Base-by-base conservation (phyloP, 768 basidiomycete species). In the Macrocybe gigantea region DNA sequence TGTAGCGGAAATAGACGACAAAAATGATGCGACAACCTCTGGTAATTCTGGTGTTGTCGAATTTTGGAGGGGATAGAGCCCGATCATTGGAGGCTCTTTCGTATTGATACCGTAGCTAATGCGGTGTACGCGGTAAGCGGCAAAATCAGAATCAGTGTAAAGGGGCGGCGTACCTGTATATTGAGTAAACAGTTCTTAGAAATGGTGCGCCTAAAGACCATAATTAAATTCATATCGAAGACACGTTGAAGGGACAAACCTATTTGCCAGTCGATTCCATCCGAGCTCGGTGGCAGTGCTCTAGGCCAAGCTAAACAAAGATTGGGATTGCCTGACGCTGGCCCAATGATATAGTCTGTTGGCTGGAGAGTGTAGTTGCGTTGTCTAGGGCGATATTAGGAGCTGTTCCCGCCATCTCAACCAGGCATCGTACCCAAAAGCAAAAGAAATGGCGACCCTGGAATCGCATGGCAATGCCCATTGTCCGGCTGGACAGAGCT, bases 231-330 rank as follows among this genome's bases (percentile, higher is more conserved):
- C 22, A 37, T 5, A n/a, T 29, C 33, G 41, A 7, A 32, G 38
- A 12, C 3, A 29, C n/a, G 32, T 11, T 32, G n/a, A 14, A 7
- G 12, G 5, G n/a, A 50, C 64, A 29, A 53, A 83, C 85, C 87
- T 42, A 91, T 70, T 61, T 89, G 85, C 88, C 88, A 91, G 56
- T 91, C 88, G 45, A 91, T 74, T 10, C 85, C 88, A 61, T 89
- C 83, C 10, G 80, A 52, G 49, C 72, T 83, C 0, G 86, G 88
- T 6, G 80, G 71, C 13, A 69, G 63, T 4, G 85, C 86, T 53
- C 66, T 70, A 1, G 87, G 88, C 88, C 88, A 91, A 22, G 85
- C 68, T 38, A 90, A 64, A 63, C 88, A 91, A 10, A 87, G 61
- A 49, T 75, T 71, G 0, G 85, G 82, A 58, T 83, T 73, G 6